A percentile compares a stretch with the other conserved stretches of the same genome.
These are phyloP conservation scores for Boletus subparvulus DNA, from an alignment of 768 basidiomycete genomes.

Conservation along the genomic window DNA sequence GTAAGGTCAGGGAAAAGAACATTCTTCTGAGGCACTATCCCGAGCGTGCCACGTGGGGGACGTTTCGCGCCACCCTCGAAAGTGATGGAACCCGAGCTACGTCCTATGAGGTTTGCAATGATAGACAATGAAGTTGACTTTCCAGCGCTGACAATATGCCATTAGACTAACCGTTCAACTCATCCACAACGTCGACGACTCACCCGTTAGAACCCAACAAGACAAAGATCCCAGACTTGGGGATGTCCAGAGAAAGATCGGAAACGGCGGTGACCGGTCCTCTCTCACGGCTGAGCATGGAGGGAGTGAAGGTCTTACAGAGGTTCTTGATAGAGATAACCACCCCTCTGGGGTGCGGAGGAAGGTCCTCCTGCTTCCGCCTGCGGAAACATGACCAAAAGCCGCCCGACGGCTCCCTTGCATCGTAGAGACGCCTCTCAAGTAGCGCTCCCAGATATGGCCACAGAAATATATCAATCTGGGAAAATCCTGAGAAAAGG, in stretches of 20 bases:
- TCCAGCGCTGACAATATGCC: conserved; percentile 52
- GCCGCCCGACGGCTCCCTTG: conserved; percentile 37
- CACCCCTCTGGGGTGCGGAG: conserved; percentile 36
- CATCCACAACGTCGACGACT: conserved; percentile 4
- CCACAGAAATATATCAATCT: conserved; percentile 77
- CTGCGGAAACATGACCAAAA: conserved; percentile 26
- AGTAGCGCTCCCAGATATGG: conserved; percentile 61
- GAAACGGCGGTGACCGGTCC: conserved; percentile 57
- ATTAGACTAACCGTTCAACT: not conserved
- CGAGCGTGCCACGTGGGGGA: conserved; percentile 64
- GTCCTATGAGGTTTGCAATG: conserved; percentile 59
- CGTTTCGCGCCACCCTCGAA: conserved; percentile 52
- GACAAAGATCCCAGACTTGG: conserved; percentile 74
- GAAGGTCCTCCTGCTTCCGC: conserved; percentile 16
- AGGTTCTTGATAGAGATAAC: conserved; percentile 66
- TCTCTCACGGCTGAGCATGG: conserved; percentile 47
- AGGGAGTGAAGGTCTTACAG: conserved; percentile 55
- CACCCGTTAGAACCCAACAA: conserved; percentile 72
- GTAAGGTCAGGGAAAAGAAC: conserved; percentile 76
- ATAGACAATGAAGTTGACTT: conserved; percentile 74
- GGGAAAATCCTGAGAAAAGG: not conserved
- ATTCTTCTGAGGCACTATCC: conserved; percentile 83
- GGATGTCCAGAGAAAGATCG: conserved; percentile 67
- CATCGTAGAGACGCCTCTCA: conserved; percentile 64
- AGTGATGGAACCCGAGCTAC: conserved; percentile 55